These are phyloP conservation scores for Bipolaris gigantea DNA, from an alignment of 2,329 filamentous ascomycete species.

Conservation along the genomic window DNA sequence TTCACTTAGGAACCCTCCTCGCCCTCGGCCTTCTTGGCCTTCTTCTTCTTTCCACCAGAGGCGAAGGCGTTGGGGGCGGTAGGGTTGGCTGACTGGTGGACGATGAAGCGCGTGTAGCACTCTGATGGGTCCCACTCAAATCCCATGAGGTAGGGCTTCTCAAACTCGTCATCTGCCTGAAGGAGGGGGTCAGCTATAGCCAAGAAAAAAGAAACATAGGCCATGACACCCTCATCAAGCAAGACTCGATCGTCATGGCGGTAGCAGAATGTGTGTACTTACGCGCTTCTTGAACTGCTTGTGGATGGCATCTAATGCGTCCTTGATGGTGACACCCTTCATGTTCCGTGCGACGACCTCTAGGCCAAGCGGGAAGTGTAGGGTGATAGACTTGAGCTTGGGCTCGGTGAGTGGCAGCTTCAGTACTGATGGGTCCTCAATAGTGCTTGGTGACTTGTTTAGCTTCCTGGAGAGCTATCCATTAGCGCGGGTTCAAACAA, in stretches of 20 bases:
- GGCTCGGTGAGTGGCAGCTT: conserved; percentile 80
- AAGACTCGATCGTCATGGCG: not conserved
- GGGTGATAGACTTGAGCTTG: conserved; percentile 89
- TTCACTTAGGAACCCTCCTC: conserved; percentile 39
- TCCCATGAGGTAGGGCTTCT: conserved; percentile 82
- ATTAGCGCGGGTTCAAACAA: conserved; percentile 19
- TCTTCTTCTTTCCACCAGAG: conserved; percentile 43
- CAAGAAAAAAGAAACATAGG: no score
- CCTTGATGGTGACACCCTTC: conserved; percentile 96
- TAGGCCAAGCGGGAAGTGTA: conserved; percentile 85
- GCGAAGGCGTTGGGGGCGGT: conserved; percentile 49
- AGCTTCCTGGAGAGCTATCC: conserved; percentile 70
- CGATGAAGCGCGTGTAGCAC: conserved; percentile 82
- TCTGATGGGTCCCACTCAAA: conserved; percentile 97
- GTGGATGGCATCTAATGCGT: conserved; percentile 91
- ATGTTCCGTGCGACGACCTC: conserved; percentile 88
- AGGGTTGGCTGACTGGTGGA: conserved; percentile 75
- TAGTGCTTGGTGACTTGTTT: conserved; percentile 75
- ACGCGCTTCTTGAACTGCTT: conserved; percentile 98
- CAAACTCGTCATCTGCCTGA: conserved; percentile 84
- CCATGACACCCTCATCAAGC: not conserved
- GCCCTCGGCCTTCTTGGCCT: conserved; percentile 42
- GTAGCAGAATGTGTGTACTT: conserved; percentile 37
- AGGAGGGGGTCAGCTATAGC: conserved; percentile 21
- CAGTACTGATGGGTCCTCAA: conserved; percentile 84